Evolutionary conservation across 108 stramenopile genomes (phyloP).

Genomic region (Thalassiosira profunda): DNA sequence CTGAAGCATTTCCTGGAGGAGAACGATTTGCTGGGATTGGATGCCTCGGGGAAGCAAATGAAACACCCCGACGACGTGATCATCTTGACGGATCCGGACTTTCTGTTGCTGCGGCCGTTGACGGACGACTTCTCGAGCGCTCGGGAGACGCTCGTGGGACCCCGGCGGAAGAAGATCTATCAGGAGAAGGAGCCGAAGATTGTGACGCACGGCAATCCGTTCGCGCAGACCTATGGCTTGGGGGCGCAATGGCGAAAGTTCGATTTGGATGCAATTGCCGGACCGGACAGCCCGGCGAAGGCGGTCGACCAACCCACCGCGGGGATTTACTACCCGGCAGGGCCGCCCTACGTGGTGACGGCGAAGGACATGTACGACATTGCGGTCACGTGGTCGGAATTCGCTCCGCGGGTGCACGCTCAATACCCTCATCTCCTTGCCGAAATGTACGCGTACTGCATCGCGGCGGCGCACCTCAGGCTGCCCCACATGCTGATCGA

Average conservation of each 20-base stretch:
- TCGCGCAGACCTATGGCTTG: constrained; percentile 91
- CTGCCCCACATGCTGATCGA: constrained; percentile 70
- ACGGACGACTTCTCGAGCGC: constrained; percentile 66
- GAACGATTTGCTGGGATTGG: constrained; percentile 45
- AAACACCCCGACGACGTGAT: constrained; percentile 71
- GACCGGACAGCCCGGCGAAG: constrained; percentile 61
- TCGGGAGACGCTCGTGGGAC: constrained; percentile 44
- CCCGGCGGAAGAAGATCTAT: constrained; percentile 8
- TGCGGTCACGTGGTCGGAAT: constrained; percentile 71
- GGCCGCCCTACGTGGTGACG: constrained; percentile 93
- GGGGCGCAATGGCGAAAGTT: constrained; percentile 78
- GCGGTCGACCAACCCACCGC: constrained; percentile 50
- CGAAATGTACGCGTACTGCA: constrained; percentile 83
- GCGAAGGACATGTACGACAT: constrained; percentile 80
- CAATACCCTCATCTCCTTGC: constrained; percentile 77
- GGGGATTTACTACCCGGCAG: constrained; percentile 65
- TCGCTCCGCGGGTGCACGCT: constrained; percentile 71
- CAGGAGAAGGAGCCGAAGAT: constrained; percentile 59
- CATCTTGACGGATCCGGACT: constrained; percentile 96
- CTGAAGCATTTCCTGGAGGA: constrained; percentile 77
- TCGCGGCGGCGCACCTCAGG: constrained; percentile 75
- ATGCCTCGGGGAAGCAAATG: constrained; percentile 26
- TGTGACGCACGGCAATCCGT: constrained; percentile 83
- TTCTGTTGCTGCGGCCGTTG: constrained; percentile 89
- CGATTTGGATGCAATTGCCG: constrained; percentile 68